Evolutionary conservation across 768 basidiomycete genomes (phyloP), one percentile per base, ranked within the genome.

Genomic region (Mrakia frigida): DNA sequence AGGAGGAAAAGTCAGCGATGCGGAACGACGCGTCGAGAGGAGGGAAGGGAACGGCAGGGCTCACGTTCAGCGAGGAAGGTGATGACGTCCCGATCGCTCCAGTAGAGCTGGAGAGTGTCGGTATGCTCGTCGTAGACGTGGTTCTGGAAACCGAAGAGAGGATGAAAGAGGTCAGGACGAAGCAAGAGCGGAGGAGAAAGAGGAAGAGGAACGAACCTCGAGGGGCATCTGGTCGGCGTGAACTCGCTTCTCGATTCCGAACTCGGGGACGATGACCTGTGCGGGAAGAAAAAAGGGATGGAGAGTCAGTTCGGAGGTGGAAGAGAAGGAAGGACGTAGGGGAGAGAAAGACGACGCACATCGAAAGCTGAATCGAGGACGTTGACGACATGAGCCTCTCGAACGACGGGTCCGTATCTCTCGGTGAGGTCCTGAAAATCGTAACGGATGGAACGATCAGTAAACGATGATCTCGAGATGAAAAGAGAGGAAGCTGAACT

Each of bases 211-310:
- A 84, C 90, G 84, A 81, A 94, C 93, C 79, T 97, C 93, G 76
- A 97, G 93, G 35, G 97, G 96, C 93, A 99, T 97, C 84, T 98
- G 94, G 82, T 98, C 97, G 59, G 95, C 93, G 81, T 98, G 97
- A 3, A 98, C 95, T 52, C 97, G 89, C 86, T 99, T 99, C 86
- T 99, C 97, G 80, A 99, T 98, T 43, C 96, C 93, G 82, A 98
- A 98, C 83, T 98, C 97, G 59, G 93, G 92, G 23, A 77, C 76
- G 46, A 79, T 74, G 35, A 75, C 31, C 76, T 60, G 63, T 37
- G 25, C 31, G 61, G 9, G 16, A 33, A 65, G 63, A 65, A 2
- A 16, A 37, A 68, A 9, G 16, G 16, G 35, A 67, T n/a, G n/a
- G n/a, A 25, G 3, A 28, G 6, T 16, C 21, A 37, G 35, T 14